These are phyloP conservation scores for Cercospora sojina DNA, from an alignment of 2,329 filamentous ascomycete species.

Conservation along the genomic window DNA sequence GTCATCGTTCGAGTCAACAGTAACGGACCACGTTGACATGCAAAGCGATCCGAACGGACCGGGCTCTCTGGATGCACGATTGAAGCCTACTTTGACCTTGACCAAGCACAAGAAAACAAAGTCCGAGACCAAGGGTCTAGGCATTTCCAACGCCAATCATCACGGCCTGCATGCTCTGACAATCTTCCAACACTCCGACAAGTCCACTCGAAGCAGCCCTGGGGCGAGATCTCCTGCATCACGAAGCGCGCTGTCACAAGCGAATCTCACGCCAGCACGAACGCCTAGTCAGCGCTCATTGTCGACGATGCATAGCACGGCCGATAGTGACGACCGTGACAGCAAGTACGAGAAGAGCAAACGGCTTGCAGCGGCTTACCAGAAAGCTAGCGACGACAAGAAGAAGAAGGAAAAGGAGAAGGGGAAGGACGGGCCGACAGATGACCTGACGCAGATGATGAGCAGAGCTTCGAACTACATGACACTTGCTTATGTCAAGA, in stretches of 20 bases:
- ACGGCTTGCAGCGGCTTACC: constrained; percentile 13
- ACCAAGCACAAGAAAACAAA: constrained; percentile 38
- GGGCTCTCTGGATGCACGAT: constrained; percentile 74
- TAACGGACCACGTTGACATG: constrained; percentile 12
- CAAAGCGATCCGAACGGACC: constrained; percentile 57
- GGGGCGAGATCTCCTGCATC: constrained; percentile 25
- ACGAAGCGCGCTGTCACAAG: constrained; percentile 29
- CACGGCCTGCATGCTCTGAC: constrained; percentile 42
- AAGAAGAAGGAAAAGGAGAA: constrained; percentile 53
- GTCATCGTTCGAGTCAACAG: constrained; percentile 20
- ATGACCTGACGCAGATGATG: constrained; percentile 97
- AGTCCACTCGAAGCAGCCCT: constrained; percentile 27
- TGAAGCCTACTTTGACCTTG: constrained; percentile 74
- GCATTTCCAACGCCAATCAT: constrained; percentile 30
- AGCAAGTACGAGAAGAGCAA: constrained; percentile 35
- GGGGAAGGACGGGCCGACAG: constrained; percentile 64
- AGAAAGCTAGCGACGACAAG: constrained; percentile 25
- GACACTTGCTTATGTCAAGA: constrained; percentile 93
- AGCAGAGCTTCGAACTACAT: constrained; percentile 92
- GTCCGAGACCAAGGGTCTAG: constrained; percentile 35
- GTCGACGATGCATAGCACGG: constrained; percentile 30
- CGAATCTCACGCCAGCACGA: constrained; percentile 30
- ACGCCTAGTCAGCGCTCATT: constrained; percentile 37
- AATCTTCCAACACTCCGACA: constrained; percentile 45
- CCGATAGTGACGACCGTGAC: constrained; percentile 26